phyloP scores from a whole-genome alignment of 805 yeast species.

The Wickerhamiella parazyma region DNA sequence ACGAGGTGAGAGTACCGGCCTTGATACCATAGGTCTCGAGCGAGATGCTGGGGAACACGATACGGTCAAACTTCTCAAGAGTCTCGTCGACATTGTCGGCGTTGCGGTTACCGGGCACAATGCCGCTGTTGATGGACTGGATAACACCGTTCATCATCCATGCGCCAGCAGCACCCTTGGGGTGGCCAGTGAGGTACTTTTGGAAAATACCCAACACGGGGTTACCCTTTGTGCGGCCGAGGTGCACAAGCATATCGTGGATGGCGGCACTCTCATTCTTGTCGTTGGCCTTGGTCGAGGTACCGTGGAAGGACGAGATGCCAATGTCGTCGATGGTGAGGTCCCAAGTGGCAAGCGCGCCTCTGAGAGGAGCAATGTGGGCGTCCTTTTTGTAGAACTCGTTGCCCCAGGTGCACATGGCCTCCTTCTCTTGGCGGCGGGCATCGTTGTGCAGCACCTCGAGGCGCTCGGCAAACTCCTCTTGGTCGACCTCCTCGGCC shows the following conservation, averaged over 20 bases:
- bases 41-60: constrained; percentile 86
- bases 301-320: constrained; percentile 98
- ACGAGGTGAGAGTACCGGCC: constrained; percentile 93
- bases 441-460: constrained; percentile 83
- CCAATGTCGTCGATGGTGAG: constrained; percentile 89
- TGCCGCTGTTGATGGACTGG: constrained; percentile 81
- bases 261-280: constrained; percentile 93
- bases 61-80: constrained; percentile 72
- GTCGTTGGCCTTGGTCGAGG: constrained; percentile 96
- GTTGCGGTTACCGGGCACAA: constrained; percentile 97
- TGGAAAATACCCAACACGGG: constrained; percentile 98
- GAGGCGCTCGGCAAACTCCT: constrained; percentile 64
- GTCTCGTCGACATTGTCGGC: constrained; percentile 89
- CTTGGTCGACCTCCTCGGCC: constrained; percentile 34
- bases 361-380: constrained; percentile 92
- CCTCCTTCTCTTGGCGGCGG: constrained; percentile 67
- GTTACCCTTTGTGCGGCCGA: constrained; percentile 96
- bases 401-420: constrained; percentile 91
- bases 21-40: constrained; percentile 93
- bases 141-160: constrained; percentile 99
- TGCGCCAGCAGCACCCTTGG: constrained; percentile 99
- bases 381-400: constrained; percentile 84
- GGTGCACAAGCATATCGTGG: constrained; percentile 82
- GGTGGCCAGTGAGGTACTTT: constrained; percentile 98
- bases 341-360: constrained; percentile 88